These are phyloP conservation scores for Myxozyma neglecta DNA, from an alignment of 805 yeast genomes.

Conservation along the genomic window DNA sequence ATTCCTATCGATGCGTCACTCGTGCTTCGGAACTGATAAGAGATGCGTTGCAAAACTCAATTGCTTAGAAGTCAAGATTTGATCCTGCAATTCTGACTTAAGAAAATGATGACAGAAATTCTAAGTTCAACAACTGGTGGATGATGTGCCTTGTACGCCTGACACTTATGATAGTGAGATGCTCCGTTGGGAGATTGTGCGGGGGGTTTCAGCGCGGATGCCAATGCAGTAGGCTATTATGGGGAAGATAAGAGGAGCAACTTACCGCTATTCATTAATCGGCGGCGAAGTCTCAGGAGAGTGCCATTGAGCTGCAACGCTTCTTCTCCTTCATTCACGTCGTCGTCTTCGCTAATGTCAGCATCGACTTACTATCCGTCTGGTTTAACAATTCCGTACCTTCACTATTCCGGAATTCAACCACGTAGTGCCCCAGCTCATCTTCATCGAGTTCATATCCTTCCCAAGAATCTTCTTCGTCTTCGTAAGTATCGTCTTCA, in stretches of 20 bases:
- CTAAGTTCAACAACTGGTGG: background rate
- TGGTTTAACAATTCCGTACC: constrained; percentile 22
- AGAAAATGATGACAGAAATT: too few relatives aligned
- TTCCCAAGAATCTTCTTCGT: constrained; percentile 11
- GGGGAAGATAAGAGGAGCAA: constrained; percentile 6
- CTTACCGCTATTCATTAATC: constrained; percentile 4
- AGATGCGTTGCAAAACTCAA: too few relatives aligned
- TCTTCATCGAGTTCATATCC: constrained; percentile 16
- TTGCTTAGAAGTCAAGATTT: too few relatives aligned
- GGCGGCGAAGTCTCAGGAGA: constrained; percentile 2
- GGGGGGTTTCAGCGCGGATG: background rate
- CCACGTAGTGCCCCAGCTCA: constrained; percentile 10
- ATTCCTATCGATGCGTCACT: too few relatives aligned
- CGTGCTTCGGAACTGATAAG: too few relatives aligned
- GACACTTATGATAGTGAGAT: background rate
- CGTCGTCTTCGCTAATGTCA: constrained; percentile 15
- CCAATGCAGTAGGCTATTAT: constrained; percentile 1
- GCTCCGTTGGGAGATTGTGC: background rate
- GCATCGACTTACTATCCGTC: constrained; percentile 6
- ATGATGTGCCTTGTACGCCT: background rate
- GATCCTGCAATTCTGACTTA: too few relatives aligned
- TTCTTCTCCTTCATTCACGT: background rate
- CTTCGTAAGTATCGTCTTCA: constrained; percentile 17
- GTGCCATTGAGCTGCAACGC: background rate
- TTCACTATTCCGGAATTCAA: constrained; percentile 5